A percentile compares a stretch with the other conserved stretches of the same genome.
Evolutionary conservation across 345 rosid species (phyloP).

Genomic region (Combretum micranthum): DNA sequence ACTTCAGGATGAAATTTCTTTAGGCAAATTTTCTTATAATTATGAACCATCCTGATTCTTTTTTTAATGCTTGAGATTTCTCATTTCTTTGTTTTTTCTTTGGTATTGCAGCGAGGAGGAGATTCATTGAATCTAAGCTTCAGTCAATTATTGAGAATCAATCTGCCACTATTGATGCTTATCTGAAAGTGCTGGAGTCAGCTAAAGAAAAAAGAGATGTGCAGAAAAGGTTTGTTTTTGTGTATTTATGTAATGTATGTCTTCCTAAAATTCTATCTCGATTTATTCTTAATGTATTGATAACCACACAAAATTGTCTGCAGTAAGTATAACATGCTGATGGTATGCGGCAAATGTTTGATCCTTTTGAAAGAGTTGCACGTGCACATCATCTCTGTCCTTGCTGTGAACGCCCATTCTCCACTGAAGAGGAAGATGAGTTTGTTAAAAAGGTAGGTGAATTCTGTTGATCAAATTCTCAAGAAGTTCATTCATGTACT

Average conservation of each 20-base stretch:
- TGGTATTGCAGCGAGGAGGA: slow-evolving; percentile 68
- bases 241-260: slow-evolving; percentile 11
- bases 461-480: slow-evolving; percentile 1
- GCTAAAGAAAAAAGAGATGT: slow-evolving; percentile 75
- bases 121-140: slow-evolving; percentile 81
- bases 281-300: slow-evolving; percentile 15
- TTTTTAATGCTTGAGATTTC: not conserved
- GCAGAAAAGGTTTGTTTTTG: slow-evolving; percentile 57
- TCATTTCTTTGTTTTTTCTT: slow-evolving; percentile 8
- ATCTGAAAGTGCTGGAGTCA: slow-evolving; percentile 59
- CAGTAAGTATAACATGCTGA: slow-evolving; percentile 85
- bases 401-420: slow-evolving; percentile 92
- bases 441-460: slow-evolving; percentile 80
- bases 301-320: slow-evolving; percentile 14
- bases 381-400: slow-evolving; percentile 92
- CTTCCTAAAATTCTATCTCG: not conserved
- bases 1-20: too few species aligned
- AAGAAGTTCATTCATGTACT: slow-evolving; percentile 2
- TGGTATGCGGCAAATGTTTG: slow-evolving; percentile 97
- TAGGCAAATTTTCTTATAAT: too few species aligned
- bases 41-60: not conserved
- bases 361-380: slow-evolving; percentile 87
- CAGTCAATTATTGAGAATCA: slow-evolving; percentile 55
- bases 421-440: slow-evolving; percentile 78
- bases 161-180: slow-evolving; percentile 50